A percentile compares a stretch with the other conserved stretches of the same genome.
phyloP scores from a whole-genome alignment of 2,329 filamentous ascomycete genomes.

The Cladosporium cucumerinum region DNA sequence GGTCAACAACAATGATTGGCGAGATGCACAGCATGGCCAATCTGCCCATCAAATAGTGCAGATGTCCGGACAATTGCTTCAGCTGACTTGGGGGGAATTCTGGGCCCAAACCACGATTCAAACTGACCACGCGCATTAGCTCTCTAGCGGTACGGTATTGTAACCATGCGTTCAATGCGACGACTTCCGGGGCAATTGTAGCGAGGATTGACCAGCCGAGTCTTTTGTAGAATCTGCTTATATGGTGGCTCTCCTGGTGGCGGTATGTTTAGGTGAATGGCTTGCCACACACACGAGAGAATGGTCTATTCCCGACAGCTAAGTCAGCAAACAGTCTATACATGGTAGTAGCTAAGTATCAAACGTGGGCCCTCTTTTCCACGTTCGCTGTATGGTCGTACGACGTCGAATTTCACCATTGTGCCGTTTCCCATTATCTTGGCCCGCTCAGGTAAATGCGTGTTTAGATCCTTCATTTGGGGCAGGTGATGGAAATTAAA shows the following conservation, averaged over 20 bases:
- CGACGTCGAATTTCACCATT: no score
- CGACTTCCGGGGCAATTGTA: slow-evolving; percentile 19
- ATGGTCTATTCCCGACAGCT: slow-evolving; percentile 9
- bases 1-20: background rate
- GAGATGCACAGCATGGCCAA: background rate
- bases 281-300: slow-evolving; percentile 20
- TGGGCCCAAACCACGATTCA: no score
- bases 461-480: no score
- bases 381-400: no score
- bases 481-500: no score
- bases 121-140: background rate
- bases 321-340: background rate
- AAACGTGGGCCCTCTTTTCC: no score
- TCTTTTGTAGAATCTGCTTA: slow-evolving; percentile 15
- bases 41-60: no score
- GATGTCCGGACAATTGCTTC: no score
- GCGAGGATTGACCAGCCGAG: slow-evolving; percentile 17
- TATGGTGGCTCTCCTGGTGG: slow-evolving; percentile 3
- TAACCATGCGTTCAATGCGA: slow-evolving; percentile 9
- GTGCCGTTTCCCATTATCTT: no score
- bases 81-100: no score
- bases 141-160: background rate
- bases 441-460: no score
- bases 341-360: no score
- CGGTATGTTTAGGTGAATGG: slow-evolving; percentile 22